Base-by-base conservation (phyloP, 768 basidiomycete genomes). In the Daedaleopsis nitida region DNA sequence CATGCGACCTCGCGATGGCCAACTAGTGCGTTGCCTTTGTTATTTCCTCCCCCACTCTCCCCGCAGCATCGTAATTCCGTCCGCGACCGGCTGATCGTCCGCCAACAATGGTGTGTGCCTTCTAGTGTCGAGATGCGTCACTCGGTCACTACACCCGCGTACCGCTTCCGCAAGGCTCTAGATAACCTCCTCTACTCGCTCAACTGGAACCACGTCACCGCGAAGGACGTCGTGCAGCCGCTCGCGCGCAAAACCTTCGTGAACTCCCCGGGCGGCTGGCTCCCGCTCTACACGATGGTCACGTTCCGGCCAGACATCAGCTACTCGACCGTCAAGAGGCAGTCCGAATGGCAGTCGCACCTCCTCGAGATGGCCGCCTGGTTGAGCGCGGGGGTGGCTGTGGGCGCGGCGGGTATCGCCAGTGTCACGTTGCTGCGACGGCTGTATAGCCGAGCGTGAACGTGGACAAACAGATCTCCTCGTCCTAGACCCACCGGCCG, bases 251-350 rank as follows among this genome's bases (percentile, higher is more conserved):
- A 64, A 43, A 55, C 70, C 8, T 75, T 73, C 68, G 66, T 68
- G 12, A 72, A 73, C 61, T 75, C 79, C 62, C 88, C 88, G 47
- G 72, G 73, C 65, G 94, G 92, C 39, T 98, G 96, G 96, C 82
- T 95, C 54, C 91, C 94, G 59, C 81, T 96, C 52, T 99, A 99
- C 75, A 93, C 93, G 37, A 97, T 98, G 96, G 89, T 97, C 66
- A 98, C 96, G 47, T 99, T 99, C 78, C 85, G 96, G 44, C 93
- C 94, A 53, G 96, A 98, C 75, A 86, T 99, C 68, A 89, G 88
- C 72, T 99, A 99, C 72, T 86, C 87, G 58, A 86, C 86, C 52
- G 96, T 89, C 21, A 83, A 84, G 72, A 81, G 78, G 70, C 87
- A 86, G 74, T 89, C 89, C 58, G 79, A 75, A 62, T 77, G 80